A percentile compares a stretch with the other conserved stretches of the same genome.
Conservation (phyloP, 495 filamentous ascomycete species). For the Penicillium cosmopolitanum region DNA sequence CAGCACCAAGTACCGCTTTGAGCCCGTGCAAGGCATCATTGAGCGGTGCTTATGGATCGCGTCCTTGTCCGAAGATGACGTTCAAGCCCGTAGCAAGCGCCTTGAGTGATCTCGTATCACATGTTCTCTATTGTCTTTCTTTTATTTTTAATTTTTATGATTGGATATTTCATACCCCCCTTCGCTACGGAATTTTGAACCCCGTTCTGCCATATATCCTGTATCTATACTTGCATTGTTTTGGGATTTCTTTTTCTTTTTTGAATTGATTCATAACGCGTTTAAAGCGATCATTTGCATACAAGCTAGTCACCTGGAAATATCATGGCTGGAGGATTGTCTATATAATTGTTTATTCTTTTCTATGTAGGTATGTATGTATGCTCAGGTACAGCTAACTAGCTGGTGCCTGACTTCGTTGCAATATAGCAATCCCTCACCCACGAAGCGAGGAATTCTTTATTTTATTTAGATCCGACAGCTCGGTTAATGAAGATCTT, state of each 20-base stretch:
- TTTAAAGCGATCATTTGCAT: conserved; percentile 30
- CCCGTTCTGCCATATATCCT: conserved; percentile 21
- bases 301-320: conserved; percentile 20
- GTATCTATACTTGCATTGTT: conserved; percentile 23
- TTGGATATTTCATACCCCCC: conserved; percentile 24
- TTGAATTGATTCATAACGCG: conserved; percentile 10
- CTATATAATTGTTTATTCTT: background rate
- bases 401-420: too few relatives aligned
- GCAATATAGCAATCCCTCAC: too few relatives aligned
- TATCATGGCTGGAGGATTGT: conserved; percentile 6
- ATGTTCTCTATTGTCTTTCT: conserved; percentile 6
- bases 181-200: conserved; percentile 8
- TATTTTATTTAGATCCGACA: too few relatives aligned
- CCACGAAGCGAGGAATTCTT: too few relatives aligned
- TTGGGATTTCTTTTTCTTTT: conserved; percentile 14
- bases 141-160: conserved; percentile 18
- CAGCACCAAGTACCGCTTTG: conserved; percentile 85
- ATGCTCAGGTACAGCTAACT: too few relatives aligned
- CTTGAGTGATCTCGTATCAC: conserved; percentile 46
- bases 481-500: too few relatives aligned
- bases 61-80: conserved; percentile 82
- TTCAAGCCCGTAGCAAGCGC: conserved; percentile 60
- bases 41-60: conserved; percentile 96
- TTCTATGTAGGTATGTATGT: background rate
- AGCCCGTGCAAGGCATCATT: conserved; percentile 82